phyloP scores from a whole-genome alignment of 2,329 filamentous ascomycete genomes.

The Penicillium sp. region DNA sequence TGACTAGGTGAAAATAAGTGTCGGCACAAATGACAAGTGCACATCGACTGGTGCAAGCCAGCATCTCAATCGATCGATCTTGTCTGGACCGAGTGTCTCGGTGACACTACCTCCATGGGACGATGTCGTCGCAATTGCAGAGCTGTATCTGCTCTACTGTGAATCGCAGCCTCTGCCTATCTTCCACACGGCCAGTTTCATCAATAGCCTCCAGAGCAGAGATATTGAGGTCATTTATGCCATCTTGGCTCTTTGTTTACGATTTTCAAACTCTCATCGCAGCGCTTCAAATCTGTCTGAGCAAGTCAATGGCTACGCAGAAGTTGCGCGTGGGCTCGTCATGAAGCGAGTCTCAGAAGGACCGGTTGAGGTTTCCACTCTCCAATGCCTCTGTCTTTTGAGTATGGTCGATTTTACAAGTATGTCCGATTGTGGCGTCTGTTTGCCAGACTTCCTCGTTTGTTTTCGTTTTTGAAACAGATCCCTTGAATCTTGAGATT shows the following conservation, averaged over 20 bases:
- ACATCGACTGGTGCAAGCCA: constrained; percentile 5
- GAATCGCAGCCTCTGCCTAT: constrained; percentile 48
- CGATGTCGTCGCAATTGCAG: constrained; percentile 34
- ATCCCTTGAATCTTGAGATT: too few species aligned
- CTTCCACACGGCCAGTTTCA: constrained; percentile 40
- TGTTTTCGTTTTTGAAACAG: too few species aligned
- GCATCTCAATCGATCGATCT: constrained; percentile 6
- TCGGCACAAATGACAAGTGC: constrained; percentile 12
- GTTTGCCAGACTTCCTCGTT: too few species aligned
- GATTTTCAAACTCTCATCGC: constrained; percentile 35
- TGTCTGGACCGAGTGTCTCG: constrained; percentile 11
- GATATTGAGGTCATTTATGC: constrained; percentile 32
- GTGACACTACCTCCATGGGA: constrained; percentile 36
- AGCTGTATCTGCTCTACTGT: constrained; percentile 44
- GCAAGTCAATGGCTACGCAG: constrained; percentile 34
- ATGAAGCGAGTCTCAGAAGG: constrained; percentile 37
- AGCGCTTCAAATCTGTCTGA: constrained; percentile 17
- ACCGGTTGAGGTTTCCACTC: constrained; percentile 39
- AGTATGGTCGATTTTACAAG: constrained; percentile 40
- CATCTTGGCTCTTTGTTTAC: constrained; percentile 38
- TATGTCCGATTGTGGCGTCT: constrained; percentile 14
- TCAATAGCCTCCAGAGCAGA: constrained; percentile 37
- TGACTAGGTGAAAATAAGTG: constrained; percentile 5
- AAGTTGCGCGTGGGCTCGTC: constrained; percentile 32
- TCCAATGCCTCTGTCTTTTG: constrained; percentile 39